A percentile compares a stretch with the other conserved stretches of the same genome.
Evolutionary conservation across 2,329 filamentous ascomycete species (phyloP).

Genomic region (Stagonosporopsis tanaceti): DNA sequence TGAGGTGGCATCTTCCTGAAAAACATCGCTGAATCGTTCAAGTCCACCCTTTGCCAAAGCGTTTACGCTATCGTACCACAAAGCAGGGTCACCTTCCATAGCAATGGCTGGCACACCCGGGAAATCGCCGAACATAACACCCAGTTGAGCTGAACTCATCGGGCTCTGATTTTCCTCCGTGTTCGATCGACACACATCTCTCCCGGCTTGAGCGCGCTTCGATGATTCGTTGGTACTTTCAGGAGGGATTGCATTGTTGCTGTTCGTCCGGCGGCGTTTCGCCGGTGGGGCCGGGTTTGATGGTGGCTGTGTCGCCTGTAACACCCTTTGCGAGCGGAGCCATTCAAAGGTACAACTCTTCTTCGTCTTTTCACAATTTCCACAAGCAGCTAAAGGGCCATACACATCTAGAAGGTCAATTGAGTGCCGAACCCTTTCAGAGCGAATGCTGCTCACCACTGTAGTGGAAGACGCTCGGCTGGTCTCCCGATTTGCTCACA

Average conservation of each 20-base stretch:
- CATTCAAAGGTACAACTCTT: conserved; percentile 57
- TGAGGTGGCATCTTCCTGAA: conserved; percentile 24
- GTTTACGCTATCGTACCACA: conserved; percentile 10
- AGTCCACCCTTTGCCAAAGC: conserved; percentile 1
- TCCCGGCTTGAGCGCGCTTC: conserved; percentile 1
- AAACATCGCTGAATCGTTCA: conserved; percentile 11
- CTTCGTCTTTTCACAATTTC: conserved; percentile 55
- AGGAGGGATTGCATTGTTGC: conserved; percentile 14
- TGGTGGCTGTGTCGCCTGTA: conserved; percentile 37
- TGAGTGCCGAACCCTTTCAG: conserved; percentile 4
- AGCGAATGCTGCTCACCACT: conserved; percentile 38
- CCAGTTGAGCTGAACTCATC: conserved; percentile 27
- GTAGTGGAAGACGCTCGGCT: conserved; percentile 45
- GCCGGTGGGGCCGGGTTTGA: conserved; percentile 29
- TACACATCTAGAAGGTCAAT: conserved; percentile 44
- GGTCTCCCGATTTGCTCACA: conserved; percentile 29
- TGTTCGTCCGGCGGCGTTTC: conserved; percentile 44
- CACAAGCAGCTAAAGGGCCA: conserved; percentile 47
- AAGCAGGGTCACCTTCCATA: conserved; percentile 5
- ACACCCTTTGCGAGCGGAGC: conserved; percentile 48
- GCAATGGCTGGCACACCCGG: conserved; percentile 30
- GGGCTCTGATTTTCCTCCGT: conserved; percentile 8
- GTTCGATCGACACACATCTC: conserved; percentile 14
- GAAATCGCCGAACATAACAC: conserved; percentile 42
- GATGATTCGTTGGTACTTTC: conserved; percentile 2